phyloP scores from a whole-genome alignment of 2,329 filamentous ascomycete species.

The Pezicula neosporulosa region DNA sequence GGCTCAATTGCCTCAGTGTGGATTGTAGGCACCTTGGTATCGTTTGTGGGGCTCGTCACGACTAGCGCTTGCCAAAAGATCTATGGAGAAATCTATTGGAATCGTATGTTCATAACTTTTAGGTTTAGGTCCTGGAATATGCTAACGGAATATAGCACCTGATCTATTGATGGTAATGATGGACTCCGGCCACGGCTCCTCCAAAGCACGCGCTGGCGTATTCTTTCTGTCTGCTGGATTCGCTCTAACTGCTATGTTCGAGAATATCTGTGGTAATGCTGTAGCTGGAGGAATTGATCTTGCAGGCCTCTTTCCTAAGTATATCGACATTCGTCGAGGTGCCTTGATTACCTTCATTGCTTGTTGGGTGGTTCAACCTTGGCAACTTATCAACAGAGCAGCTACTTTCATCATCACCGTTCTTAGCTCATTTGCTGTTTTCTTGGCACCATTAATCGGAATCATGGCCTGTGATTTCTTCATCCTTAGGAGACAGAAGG shows the following conservation, averaged over 20 bases:
- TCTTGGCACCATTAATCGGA: constrained; percentile 44
- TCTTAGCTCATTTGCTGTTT: constrained; percentile 40
- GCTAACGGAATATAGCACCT: not conserved
- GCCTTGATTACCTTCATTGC: constrained; percentile 40
- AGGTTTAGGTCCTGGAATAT: constrained; percentile 33
- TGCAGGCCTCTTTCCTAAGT: constrained; percentile 46
- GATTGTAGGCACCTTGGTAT: constrained; percentile 37
- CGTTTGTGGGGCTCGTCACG: constrained; percentile 39
- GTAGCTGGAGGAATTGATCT: constrained; percentile 53
- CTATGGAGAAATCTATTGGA: constrained; percentile 17
- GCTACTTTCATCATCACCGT: constrained; percentile 46
- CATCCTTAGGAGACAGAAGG: constrained; percentile 38
- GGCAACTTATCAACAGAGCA: constrained; percentile 40
- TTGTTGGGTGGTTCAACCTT: constrained; percentile 37
- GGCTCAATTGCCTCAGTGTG: constrained; percentile 37
- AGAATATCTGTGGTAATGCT: constrained; percentile 43
- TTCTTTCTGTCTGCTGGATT: constrained; percentile 10
- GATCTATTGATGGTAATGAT: constrained; percentile 10
- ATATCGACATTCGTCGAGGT: constrained; percentile 54
- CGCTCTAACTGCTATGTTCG: constrained; percentile 25
- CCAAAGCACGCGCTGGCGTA: constrained; percentile 6
- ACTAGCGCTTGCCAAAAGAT: constrained; percentile 21
- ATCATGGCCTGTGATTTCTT: constrained; percentile 56
- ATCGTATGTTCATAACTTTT: constrained; percentile 39
- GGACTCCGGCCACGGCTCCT: constrained; percentile 32